A percentile compares a stretch with the other conserved stretches of the same genome.
Evolutionary conservation across 140 eudicot genomes (phyloP).

Genomic region (Anethum foeniculum): DNA sequence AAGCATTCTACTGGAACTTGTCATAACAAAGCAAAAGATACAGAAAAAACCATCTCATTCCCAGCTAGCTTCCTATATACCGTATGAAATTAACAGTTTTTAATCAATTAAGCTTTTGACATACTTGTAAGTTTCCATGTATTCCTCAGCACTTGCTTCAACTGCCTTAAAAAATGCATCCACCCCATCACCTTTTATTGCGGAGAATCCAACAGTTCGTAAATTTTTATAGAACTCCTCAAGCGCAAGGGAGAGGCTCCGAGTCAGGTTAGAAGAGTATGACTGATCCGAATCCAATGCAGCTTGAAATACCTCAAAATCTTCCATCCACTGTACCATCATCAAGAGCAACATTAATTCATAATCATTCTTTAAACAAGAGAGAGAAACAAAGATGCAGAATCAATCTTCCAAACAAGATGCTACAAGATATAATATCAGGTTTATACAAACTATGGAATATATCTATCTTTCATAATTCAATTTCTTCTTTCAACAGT

Average conservation of each 20-base stretch:
- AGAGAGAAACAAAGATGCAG: neutral
- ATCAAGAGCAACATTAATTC: neutral
- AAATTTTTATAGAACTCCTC: constrained; percentile 85
- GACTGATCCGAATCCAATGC: constrained; percentile 82
- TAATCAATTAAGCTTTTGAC: neutral
- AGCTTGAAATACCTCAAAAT: constrained; percentile 85
- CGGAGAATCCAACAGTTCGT: constrained; percentile 91
- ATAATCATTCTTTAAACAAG: neutral
- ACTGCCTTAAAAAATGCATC: constrained; percentile 78
- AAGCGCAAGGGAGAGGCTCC: constrained; percentile 89
- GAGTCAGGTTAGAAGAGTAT: constrained; percentile 75
- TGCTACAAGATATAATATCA: neutral
- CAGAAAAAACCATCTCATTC: neutral
- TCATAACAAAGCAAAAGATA: neutral
- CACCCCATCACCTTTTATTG: constrained; percentile 90
- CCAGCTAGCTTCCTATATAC: neutral
- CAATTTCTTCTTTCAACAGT: neutral
- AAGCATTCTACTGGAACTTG: neutral
- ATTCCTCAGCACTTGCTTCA: constrained; percentile 89
- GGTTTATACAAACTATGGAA: neutral
- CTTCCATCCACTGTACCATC: constrained; percentile 79
- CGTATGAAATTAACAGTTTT: neutral
- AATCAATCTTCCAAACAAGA: neutral
- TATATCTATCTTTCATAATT: neutral
- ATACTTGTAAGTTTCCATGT: constrained; percentile 95